A percentile compares a stretch with the other conserved stretches of the same genome.
Evolutionary conservation across 257 asterid genomes (phyloP).

Genomic region (Verbena officinalis): DNA sequence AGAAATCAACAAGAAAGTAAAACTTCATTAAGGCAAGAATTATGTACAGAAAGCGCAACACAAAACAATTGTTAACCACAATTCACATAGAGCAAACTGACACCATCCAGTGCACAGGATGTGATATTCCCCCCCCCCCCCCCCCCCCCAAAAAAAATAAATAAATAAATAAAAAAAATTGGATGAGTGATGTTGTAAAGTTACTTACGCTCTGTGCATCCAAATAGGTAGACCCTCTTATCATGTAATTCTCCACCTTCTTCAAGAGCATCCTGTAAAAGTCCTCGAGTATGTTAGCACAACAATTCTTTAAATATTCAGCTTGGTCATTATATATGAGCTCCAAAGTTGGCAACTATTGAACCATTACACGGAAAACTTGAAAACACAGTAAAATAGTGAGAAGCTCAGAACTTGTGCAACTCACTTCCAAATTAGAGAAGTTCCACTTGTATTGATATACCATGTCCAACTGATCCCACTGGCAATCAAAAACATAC

Average conservation of each 20-base stretch:
- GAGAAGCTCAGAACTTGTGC: constrained; percentile 1
- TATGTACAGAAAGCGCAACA: background rate
- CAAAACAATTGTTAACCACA: constrained; percentile 10
- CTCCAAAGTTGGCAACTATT: background rate
- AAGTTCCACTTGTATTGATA: constrained; percentile 89
- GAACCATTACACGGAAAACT: constrained; percentile 5
- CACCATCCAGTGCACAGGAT: background rate
- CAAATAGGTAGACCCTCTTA: constrained; percentile 81
- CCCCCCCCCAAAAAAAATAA: too few relatives aligned
- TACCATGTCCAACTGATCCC: constrained; percentile 95
- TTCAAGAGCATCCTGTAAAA: constrained; percentile 81
- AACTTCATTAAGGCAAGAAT: constrained; percentile 4
- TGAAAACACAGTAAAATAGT: background rate
- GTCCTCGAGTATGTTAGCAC: constrained; percentile 28
- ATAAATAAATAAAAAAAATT: background rate
- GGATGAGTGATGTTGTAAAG: constrained; percentile 7
- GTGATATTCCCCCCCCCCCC: too few relatives aligned
- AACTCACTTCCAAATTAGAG: constrained; percentile 75
- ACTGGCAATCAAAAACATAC: constrained; percentile 49
- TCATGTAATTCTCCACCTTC: constrained; percentile 80
- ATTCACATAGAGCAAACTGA: background rate
- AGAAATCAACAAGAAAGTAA: background rate
- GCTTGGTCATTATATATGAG: background rate
- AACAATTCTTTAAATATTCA: background rate
- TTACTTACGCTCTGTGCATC: constrained; percentile 91